These are phyloP conservation scores for Vachellia pachyceras DNA, from an alignment of 306 rosid species.

Conservation along the genomic window DNA sequence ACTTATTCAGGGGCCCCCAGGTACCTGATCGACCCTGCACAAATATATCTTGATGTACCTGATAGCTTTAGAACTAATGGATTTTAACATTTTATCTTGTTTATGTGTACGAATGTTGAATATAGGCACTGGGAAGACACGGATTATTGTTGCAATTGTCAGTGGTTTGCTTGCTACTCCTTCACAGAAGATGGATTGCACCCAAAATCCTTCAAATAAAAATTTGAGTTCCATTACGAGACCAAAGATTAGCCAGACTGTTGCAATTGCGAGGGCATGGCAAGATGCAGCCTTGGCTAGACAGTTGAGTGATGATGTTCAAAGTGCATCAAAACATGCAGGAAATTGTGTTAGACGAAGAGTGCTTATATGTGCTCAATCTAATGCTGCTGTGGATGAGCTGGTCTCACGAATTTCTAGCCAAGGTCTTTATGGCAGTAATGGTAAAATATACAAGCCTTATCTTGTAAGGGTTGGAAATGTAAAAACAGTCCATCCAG, in stretches of 20 bases:
- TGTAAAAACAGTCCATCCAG: constrained; percentile 82
- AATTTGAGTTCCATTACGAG: constrained; percentile 47
- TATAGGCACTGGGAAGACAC: constrained; percentile 96
- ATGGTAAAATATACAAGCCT: constrained; percentile 86
- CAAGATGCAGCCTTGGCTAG: constrained; percentile 96
- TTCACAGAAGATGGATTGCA: constrained; percentile 48
- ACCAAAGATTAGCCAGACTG: constrained; percentile 61
- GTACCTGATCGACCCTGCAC: constrained; percentile 50
- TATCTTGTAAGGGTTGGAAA: constrained; percentile 98
- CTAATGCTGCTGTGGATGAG: constrained; percentile 99
- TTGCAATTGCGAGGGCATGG: constrained; percentile 93
- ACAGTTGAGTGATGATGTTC: constrained; percentile 65
- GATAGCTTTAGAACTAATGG: constrained; percentile 25
- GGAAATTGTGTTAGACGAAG: constrained; percentile 67
- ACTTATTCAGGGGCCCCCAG: constrained; percentile 99
- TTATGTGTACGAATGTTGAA: constrained; percentile 14
- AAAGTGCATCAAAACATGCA: constrained; percentile 50
- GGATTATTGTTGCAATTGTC: constrained; percentile 92
- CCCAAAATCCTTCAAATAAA: constrained; percentile 40
- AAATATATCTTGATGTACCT: constrained; percentile 26
- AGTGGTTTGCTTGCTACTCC: constrained; percentile 80
- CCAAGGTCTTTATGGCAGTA: constrained; percentile 75
- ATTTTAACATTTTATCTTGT: constrained; percentile 13
- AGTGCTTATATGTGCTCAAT: constrained; percentile 96
- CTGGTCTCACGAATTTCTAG: constrained; percentile 89